Percentiles rank a stretch among this genome's conserved stretches.
phyloP scores from a whole-genome alignment of 139 green algal genomes.

The Coelastrella sp. region DNA sequence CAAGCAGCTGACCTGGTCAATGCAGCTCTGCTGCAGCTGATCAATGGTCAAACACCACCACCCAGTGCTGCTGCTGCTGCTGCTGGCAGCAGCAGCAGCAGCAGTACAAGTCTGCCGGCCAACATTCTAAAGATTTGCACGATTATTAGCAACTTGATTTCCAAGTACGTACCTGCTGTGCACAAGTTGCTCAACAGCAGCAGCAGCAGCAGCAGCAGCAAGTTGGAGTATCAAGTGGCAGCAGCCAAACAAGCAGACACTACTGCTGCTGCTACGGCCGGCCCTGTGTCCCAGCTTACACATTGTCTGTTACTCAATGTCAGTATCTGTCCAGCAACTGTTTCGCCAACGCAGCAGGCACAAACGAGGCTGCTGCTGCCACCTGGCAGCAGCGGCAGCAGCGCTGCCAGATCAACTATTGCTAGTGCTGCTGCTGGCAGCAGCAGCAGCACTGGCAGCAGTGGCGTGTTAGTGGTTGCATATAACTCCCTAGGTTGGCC shows the following conservation, averaged over 20 bases:
- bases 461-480: conserved; percentile 67
- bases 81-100: conserved; percentile 13
- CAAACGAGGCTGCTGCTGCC: neutral
- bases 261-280: neutral
- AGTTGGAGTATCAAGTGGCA: neutral
- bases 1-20: conserved; percentile 18
- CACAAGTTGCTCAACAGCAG: neutral
- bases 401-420: neutral
- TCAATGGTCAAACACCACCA: neutral
- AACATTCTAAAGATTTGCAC: too few relatives aligned
- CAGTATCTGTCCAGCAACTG: conserved; percentile 67
- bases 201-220: neutral
- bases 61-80: too few relatives aligned
- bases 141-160: too few relatives aligned
- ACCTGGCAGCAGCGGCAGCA: conserved; percentile 9
- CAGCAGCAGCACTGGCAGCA: conserved; percentile 3
- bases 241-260: neutral
- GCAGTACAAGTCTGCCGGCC: neutral
- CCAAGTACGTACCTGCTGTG: too few relatives aligned
- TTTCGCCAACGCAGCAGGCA: conserved; percentile 42
- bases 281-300: neutral
- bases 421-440: neutral
- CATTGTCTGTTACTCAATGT: conserved; percentile 52
- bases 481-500: conserved; percentile 88
- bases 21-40: conserved; percentile 2